These are phyloP conservation scores for Fraxinus platypoda DNA, from an alignment of 305 asterid genomes.

Conservation along the genomic window DNA sequence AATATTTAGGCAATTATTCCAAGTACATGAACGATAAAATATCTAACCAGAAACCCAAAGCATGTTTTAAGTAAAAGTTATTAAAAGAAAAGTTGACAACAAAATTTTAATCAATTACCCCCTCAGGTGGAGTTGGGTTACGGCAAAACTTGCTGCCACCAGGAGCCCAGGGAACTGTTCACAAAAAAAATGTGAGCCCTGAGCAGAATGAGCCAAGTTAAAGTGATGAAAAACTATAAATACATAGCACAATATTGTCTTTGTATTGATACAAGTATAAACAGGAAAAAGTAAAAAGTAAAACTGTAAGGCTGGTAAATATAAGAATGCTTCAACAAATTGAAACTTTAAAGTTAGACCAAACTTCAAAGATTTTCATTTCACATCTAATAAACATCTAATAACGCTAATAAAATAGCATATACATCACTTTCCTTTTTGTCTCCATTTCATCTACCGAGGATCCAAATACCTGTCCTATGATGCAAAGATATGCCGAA, in stretches of 20 bases:
- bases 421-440: not conserved
- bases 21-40: not conserved
- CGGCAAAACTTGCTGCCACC: conserved; percentile 96
- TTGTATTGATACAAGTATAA: not conserved
- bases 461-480: not conserved
- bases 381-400: not conserved
- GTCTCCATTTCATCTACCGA: not conserved
- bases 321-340: conserved; percentile 12
- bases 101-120: conserved; percentile 52
- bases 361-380: not conserved
- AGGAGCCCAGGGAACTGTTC: conserved; percentile 99
- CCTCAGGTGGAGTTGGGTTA: conserved; percentile 88
- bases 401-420: not conserved
- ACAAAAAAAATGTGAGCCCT: conserved; percentile 22
- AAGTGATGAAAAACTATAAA: not conserved
- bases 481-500: not conserved
- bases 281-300: not conserved
- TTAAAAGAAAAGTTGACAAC: not conserved
- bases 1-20: not conserved
- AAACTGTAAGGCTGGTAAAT: not conserved
- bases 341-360: not conserved
- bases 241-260: not conserved
- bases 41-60: not conserved
- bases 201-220: conserved; percentile 4
- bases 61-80: not conserved